These are phyloP conservation scores for Perilla frutescens DNA, from an alignment of 257 asterid genomes.

Conservation along the genomic window DNA sequence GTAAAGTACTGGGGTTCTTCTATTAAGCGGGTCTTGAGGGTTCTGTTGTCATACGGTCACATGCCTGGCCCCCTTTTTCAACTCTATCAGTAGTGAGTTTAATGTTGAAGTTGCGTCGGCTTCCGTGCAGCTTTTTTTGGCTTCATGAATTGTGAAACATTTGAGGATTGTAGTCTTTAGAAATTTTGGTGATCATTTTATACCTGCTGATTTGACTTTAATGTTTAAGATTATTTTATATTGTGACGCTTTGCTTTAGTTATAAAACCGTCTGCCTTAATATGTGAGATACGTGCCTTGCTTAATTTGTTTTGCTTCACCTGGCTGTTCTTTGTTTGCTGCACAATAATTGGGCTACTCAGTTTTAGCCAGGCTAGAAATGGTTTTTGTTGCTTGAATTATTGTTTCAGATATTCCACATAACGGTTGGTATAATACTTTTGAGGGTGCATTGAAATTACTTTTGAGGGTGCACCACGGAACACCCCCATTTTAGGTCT, in stretches of 20 bases:
- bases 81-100: not conserved
- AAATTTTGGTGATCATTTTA: constrained; percentile 13
- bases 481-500: no score
- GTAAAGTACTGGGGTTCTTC: constrained; percentile 50
- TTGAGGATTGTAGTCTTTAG: constrained; percentile 19
- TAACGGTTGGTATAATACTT: no score
- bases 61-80: not conserved
- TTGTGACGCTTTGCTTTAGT: not conserved
- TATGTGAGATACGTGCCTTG: no score
- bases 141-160: constrained; percentile 19
- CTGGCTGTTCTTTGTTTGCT: no score
- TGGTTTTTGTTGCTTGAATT: no score
- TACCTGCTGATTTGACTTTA: constrained; percentile 15
- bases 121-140: constrained; percentile 4
- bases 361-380: no score
- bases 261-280: no score
- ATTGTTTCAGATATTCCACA: no score
- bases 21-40: constrained; percentile 31
- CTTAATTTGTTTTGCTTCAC: no score
- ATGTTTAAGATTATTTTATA: not conserved
- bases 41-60: not conserved
- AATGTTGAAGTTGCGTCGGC: constrained; percentile 16
- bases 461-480: no score
- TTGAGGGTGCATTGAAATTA: no score
- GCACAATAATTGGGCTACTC: no score